phyloP scores from a whole-genome alignment of 495 filamentous ascomycete genomes.

The Lasiosphaeria miniovina region DNA sequence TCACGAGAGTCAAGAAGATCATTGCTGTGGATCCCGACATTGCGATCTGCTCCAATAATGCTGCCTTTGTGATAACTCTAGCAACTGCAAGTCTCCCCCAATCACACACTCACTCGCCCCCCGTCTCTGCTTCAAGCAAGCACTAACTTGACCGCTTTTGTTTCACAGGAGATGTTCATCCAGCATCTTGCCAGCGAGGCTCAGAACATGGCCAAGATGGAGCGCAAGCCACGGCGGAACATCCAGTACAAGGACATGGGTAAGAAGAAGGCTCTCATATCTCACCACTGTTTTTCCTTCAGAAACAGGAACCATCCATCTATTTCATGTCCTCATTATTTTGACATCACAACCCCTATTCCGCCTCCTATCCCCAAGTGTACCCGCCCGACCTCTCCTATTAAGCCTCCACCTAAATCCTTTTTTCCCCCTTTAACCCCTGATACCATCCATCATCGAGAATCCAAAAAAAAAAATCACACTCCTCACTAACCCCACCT shows the following conservation, averaged over 20 bases:
- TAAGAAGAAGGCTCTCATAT: slow-evolving; percentile 31
- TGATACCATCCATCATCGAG: not conserved
- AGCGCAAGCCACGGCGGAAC: slow-evolving; percentile 86
- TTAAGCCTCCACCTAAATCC: too few relatives aligned
- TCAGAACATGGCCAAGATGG: slow-evolving; percentile 82
- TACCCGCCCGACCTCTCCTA: too few relatives aligned
- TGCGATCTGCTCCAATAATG: slow-evolving; percentile 79
- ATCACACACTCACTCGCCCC: slow-evolving; percentile 4
- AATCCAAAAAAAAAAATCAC: slow-evolving; percentile 19
- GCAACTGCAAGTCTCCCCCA: slow-evolving; percentile 61
- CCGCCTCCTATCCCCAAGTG: too few relatives aligned
- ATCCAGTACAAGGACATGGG: slow-evolving; percentile 95
- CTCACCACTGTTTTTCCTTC: not conserved
- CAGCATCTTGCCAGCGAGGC: slow-evolving; percentile 83
- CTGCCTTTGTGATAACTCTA: slow-evolving; percentile 89
- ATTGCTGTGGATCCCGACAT: slow-evolving; percentile 85
- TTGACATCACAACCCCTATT: too few relatives aligned
- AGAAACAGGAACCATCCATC: not conserved
- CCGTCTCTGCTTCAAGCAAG: not conserved
- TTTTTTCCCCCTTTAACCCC: not conserved
- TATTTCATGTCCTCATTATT: not conserved
- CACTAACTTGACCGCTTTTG: not conserved
- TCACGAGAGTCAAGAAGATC: slow-evolving; percentile 91
- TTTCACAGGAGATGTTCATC: slow-evolving; percentile 84
- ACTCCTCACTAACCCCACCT: not conserved